Conservation (phyloP, 805 yeast genomes). For the Sungouiozyma intestinalis region DNA sequence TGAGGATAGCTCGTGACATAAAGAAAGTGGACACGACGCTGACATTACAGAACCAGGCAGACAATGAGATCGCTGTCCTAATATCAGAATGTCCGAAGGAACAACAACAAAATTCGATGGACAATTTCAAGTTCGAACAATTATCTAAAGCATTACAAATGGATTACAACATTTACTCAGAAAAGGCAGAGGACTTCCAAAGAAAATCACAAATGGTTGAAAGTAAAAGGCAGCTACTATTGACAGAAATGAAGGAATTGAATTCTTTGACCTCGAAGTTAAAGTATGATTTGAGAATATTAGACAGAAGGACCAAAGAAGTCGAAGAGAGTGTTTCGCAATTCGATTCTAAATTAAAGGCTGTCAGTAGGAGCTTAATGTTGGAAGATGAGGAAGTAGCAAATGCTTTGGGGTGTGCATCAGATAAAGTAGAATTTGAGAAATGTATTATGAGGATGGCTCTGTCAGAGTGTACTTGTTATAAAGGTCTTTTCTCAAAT, state of each 20-base stretch:
- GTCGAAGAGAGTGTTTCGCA: constrained; percentile 50
- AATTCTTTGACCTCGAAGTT: constrained; percentile 49
- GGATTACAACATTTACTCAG: constrained; percentile 2
- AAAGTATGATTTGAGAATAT: constrained; percentile 53
- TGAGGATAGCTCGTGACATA: constrained; percentile 23
- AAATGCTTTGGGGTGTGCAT: constrained; percentile 3
- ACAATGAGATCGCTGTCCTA: constrained; percentile 3
- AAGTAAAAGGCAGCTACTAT: constrained; percentile 26
- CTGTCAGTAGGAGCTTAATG: constrained; percentile 13
- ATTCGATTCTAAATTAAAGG: constrained; percentile 27
- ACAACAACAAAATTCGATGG: neutral
- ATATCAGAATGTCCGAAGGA: neutral
- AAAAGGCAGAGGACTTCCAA: constrained; percentile 13
- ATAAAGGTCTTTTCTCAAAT: constrained; percentile 13
- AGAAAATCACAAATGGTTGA: constrained; percentile 14
- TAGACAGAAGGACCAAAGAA: constrained; percentile 54
- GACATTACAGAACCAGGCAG: constrained; percentile 6
- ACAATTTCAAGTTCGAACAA: neutral
- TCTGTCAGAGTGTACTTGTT: constrained; percentile 9
- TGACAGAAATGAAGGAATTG: constrained; percentile 37
- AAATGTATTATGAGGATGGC: constrained; percentile 10
- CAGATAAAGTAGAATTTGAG: constrained; percentile 14
- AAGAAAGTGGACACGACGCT: constrained; percentile 11
- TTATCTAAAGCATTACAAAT: neutral
- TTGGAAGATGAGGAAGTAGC: constrained; percentile 4